Percentiles rank a stretch among this genome's conserved stretches.
Evolutionary conservation across 2,329 filamentous ascomycete species (phyloP).

Genomic region (Aureobasidium mangrovei): DNA sequence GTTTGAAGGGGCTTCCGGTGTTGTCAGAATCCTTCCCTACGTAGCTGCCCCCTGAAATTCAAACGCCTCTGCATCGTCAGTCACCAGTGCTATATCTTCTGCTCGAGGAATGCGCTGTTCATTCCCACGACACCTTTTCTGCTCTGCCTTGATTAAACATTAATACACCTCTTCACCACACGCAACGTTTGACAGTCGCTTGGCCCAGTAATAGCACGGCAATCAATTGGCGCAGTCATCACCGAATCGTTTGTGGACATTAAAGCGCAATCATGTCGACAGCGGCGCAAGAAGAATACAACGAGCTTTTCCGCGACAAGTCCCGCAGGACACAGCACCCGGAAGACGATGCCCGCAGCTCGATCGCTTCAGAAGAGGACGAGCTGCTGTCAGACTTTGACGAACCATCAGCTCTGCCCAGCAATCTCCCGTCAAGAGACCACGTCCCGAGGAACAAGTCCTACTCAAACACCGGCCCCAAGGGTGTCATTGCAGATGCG

Average conservation of each 20-base stretch:
- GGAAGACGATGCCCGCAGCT: slow-evolving; percentile 43
- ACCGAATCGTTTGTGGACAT: not conserved
- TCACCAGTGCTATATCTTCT: slow-evolving; percentile 4
- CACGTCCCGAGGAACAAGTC: slow-evolving; percentile 20
- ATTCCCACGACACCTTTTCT: not conserved
- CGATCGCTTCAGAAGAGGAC: slow-evolving; percentile 25
- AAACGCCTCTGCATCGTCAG: slow-evolving; percentile 6
- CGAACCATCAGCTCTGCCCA: slow-evolving; percentile 34
- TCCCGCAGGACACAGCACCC: slow-evolving; percentile 35
- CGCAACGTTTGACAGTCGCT: not conserved
- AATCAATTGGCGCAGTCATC: not conserved
- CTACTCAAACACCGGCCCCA: slow-evolving; percentile 64
- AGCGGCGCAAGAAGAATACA: slow-evolving; percentile 43
- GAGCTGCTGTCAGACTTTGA: slow-evolving; percentile 36
- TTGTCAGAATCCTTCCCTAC: not conserved
- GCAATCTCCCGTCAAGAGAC: slow-evolving; percentile 22
- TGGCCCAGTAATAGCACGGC: not conserved
- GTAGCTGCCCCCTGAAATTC: slow-evolving; percentile 8
- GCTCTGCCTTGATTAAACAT: not conserved
- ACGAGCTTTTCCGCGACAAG: slow-evolving; percentile 42
- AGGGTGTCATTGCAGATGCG: slow-evolving; percentile 80
- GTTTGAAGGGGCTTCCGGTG: not conserved
- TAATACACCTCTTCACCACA: not conserved
- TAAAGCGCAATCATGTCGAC: slow-evolving; percentile 16
- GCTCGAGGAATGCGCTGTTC: not conserved